Evolutionary conservation across 2,329 filamentous ascomycete genomes (phyloP), one percentile per base, ranked within the genome.

Genomic region (Zalaria obscura): DNA sequence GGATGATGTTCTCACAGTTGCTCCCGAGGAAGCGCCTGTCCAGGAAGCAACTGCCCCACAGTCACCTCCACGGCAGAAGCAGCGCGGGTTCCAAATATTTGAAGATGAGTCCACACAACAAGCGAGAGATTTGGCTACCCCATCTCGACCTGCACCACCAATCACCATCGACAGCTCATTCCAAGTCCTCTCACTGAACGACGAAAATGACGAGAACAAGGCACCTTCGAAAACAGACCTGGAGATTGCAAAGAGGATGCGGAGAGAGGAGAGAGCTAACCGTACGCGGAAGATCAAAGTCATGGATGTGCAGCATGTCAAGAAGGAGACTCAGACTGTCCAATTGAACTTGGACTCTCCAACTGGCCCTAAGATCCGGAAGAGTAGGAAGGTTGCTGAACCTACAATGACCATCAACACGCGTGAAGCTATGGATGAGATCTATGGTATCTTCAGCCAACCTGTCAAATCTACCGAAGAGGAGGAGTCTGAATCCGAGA

Each of bases 401-500:
- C 84, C 88, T n/a, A 98, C 91, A 2, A 95, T 98, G 88, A 98
- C 91, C 1, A 76, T 98, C 49, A 87, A 96, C 56, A 98, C 91
- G 8, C 84, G 77, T 52, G 89, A 91, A 49, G 91, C 91, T 4
- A 95, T 89, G 47, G 88, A 96, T 52, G 91, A 98, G 52, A 95
- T 98, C 40, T 96, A 96, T 54, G 87, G 87, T 44, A 85, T 98
- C 38, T 98, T 96, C 64, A 96, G 91, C 54, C 83, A 91, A 44
- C 89, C 91, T 2, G 60, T 89, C 31, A 71, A 72, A 47, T 65
- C 66, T 3, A 59, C 66, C 42, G 53, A 50, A 29, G 61, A 62
- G 11, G 58, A 65, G 2, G 63, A 64, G 28, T 57, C 62, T 33
- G 73, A 69, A 25, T 69, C 70, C 2, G 78, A 85, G 9, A 78